These are phyloP conservation scores for Microascus cirrosus DNA, from an alignment of 2,329 filamentous ascomycete species.

Conservation along the genomic window DNA sequence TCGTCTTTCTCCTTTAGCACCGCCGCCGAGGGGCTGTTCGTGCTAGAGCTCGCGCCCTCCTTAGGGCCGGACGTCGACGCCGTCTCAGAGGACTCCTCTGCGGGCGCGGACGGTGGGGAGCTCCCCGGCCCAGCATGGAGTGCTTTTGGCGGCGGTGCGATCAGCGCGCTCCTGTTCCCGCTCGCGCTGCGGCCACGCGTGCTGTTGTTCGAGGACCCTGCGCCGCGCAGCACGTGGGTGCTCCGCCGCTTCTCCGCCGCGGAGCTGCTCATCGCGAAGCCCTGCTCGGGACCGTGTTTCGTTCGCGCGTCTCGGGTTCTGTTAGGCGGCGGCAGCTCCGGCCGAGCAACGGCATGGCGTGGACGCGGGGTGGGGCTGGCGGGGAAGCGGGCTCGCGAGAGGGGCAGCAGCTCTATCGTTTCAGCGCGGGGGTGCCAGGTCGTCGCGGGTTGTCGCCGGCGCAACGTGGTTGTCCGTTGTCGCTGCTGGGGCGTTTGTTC, in stretches of 20 bases:
- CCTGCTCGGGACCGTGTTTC: constrained; percentile 1
- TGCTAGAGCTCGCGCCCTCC: not conserved
- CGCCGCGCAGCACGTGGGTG: not conserved
- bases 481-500: not conserved
- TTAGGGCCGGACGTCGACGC: not conserved
- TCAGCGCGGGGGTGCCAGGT: not conserved
- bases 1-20: constrained; percentile 21
- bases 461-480: not conserved
- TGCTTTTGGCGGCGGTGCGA: constrained; percentile 4
- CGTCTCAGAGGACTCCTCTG: not conserved
- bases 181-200: not conserved
- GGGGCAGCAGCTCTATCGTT: not conserved
- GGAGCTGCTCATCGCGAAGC: constrained; percentile 11
- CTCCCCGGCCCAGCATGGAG: constrained; percentile 1
- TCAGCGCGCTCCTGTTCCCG: not conserved
- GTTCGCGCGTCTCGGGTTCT: constrained; percentile 1
- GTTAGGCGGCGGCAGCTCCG: not conserved
- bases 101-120: not conserved
- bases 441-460: not conserved
- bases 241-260: constrained; percentile 7
- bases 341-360: not conserved
- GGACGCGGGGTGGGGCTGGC: not conserved
- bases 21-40: not conserved
- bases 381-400: not conserved
- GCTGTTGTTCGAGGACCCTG: not conserved